Conservation (phyloP, 2,329 filamentous ascomycete genomes). For the Alternaria atra region DNA sequence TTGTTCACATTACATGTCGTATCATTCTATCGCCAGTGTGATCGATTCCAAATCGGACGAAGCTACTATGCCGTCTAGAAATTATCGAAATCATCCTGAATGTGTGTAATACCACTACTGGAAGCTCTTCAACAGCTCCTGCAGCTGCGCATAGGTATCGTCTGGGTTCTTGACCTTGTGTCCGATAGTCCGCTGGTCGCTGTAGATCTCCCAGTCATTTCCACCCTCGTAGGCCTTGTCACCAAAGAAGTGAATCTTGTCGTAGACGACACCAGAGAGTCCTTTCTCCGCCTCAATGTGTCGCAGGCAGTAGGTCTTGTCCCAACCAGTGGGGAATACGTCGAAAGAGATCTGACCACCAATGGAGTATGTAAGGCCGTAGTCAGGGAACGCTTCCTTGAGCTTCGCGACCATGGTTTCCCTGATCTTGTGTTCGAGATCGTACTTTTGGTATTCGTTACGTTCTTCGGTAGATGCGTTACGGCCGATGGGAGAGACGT, state of each 20-base stretch:
- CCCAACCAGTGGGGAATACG: slow-evolving; percentile 95
- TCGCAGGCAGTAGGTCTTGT: slow-evolving; percentile 95
- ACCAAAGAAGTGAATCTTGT: slow-evolving; percentile 95
- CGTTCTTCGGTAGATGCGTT: slow-evolving; percentile 86
- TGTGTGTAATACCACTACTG: slow-evolving; percentile 15
- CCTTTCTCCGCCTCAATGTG: slow-evolving; percentile 83
- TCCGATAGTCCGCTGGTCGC: slow-evolving; percentile 80
- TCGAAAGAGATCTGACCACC: slow-evolving; percentile 99
- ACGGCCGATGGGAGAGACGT: slow-evolving; percentile 82
- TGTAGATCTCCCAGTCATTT: slow-evolving; percentile 95
- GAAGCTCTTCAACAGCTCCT: slow-evolving; percentile 72
- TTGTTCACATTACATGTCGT: slow-evolving; percentile 1
- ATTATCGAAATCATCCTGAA: not conserved
- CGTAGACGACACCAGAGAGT: slow-evolving; percentile 76
- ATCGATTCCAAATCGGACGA: too few relatives aligned
- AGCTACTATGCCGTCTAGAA: not conserved
- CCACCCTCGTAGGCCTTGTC: slow-evolving; percentile 93
- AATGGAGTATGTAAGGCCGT: slow-evolving; percentile 91
- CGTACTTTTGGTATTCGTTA: slow-evolving; percentile 81
- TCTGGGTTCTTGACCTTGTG: slow-evolving; percentile 84
- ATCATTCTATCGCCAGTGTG: not conserved
- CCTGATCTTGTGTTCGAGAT: slow-evolving; percentile 79
- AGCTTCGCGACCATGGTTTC: slow-evolving; percentile 78
- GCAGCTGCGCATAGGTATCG: slow-evolving; percentile 81
- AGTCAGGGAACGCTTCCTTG: slow-evolving; percentile 81